These are phyloP conservation scores for Rhynchosporium graminicola DNA, from an alignment of 2,329 filamentous ascomycete species.

Conservation along the genomic window DNA sequence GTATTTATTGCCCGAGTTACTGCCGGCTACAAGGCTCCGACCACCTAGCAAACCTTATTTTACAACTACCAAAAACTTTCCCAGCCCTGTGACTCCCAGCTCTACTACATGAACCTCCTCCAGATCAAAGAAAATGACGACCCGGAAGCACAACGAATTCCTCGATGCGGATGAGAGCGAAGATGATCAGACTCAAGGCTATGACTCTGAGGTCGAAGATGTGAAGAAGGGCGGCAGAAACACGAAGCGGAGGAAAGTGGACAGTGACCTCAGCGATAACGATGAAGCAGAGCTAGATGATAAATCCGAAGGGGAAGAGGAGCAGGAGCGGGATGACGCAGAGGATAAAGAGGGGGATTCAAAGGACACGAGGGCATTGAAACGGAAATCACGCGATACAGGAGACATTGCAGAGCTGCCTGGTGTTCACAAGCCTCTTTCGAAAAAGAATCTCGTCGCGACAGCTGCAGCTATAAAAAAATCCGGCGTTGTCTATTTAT, in stretches of 20 bases:
- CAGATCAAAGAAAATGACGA: conserved; percentile 53
- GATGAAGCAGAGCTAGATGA: conserved; percentile 38
- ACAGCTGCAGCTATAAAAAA: conserved; percentile 66
- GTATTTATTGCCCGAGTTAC: conserved; percentile 7
- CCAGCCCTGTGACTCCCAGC: conserved; percentile 13
- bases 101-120: neutral
- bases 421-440: conserved; percentile 55
- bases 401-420: conserved; percentile 45
- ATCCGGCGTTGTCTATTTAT: conserved; percentile 82
- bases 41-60: conserved; percentile 23
- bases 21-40: conserved; percentile 20
- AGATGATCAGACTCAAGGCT: conserved; percentile 51
- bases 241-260: conserved; percentile 65
- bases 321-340: neutral
- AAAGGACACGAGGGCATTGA: conserved; percentile 27
- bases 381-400: conserved; percentile 30
- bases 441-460: conserved; percentile 67
- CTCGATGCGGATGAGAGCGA: conserved; percentile 63
- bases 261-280: conserved; percentile 45
- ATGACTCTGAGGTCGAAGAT: conserved; percentile 66
- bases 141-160: conserved; percentile 72
- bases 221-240: conserved; percentile 63
- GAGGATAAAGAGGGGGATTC: conserved; percentile 35
- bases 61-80: conserved; percentile 22
- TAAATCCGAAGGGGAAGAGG: conserved; percentile 7